Evolutionary conservation across 345 rosid species (phyloP).

Genomic region (Capsella bursapastoris): DNA sequence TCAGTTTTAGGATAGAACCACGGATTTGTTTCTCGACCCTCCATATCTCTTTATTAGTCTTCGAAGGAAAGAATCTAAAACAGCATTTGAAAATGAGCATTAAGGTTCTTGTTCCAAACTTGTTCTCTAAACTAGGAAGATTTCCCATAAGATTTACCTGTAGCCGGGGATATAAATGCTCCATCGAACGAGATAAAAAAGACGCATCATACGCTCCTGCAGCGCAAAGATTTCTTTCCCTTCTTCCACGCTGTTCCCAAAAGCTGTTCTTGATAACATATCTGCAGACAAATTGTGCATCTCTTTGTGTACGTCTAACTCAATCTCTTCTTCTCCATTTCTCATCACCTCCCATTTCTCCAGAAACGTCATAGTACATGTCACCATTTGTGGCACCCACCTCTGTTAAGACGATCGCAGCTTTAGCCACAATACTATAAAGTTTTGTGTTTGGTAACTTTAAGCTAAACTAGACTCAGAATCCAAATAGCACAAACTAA

Average conservation of each 20-base stretch:
- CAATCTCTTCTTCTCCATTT: slow-evolving; percentile 62
- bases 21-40: slow-evolving; percentile 70
- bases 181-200: slow-evolving; percentile 57
- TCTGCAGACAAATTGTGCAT: slow-evolving; percentile 72
- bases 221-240: slow-evolving; percentile 69
- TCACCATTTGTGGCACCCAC: slow-evolving; percentile 72
- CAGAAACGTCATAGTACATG: slow-evolving; percentile 54
- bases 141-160: slow-evolving; percentile 51
- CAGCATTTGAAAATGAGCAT: neutral
- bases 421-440: slow-evolving; percentile 16
- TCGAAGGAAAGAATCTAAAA: slow-evolving; percentile 73
- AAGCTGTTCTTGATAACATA: slow-evolving; percentile 79
- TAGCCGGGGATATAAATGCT: slow-evolving; percentile 79
- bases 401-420: slow-evolving; percentile 13
- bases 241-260: slow-evolving; percentile 82
- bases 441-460: neutral
- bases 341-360: slow-evolving; percentile 70
- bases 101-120: neutral
- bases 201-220: slow-evolving; percentile 73
- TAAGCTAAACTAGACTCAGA: neutral
- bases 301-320: slow-evolving; percentile 65
- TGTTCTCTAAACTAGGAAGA: neutral
- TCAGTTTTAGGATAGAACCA: slow-evolving; percentile 56
- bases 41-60: slow-evolving; percentile 80
- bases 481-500: neutral